Conservation (phyloP, 1,284 basidiomycete species). For the Ganoderma boninense region DNA sequence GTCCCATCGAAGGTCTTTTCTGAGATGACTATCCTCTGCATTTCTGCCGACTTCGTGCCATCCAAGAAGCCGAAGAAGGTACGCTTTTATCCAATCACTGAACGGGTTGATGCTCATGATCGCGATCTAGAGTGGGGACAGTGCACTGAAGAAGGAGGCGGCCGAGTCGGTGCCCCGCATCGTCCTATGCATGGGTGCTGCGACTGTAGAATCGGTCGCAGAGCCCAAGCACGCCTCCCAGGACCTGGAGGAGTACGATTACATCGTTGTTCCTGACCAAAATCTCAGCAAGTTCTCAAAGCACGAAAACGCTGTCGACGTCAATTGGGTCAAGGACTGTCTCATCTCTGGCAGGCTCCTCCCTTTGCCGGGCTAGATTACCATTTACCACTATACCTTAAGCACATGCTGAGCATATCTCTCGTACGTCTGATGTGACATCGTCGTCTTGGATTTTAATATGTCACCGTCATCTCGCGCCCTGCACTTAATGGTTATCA, state of each 20-base stretch:
- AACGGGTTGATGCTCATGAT: neutral
- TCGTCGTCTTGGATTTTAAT: constrained; percentile 9
- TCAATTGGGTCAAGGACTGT: constrained; percentile 86
- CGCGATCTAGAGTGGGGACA: constrained; percentile 17
- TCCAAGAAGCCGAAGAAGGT: constrained; percentile 44
- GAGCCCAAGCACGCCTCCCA: constrained; percentile 47
- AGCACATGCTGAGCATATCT: neutral
- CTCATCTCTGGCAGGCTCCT: constrained; percentile 67
- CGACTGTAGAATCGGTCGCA: constrained; percentile 64
- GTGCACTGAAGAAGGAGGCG: constrained; percentile 39
- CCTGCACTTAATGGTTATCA: constrained; percentile 22
- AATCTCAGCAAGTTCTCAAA: constrained; percentile 38
- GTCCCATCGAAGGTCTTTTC: constrained; percentile 66
- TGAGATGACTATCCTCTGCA: constrained; percentile 60
- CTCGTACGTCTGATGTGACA: constrained; percentile 3
- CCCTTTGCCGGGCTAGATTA: constrained; percentile 33
- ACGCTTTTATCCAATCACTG: constrained; percentile 36
- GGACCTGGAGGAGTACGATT: constrained; percentile 58
- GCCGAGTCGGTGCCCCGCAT: constrained; percentile 57
- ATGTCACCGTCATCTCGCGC: constrained; percentile 10
- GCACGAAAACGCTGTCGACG: constrained; percentile 52
- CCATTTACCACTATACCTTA: neutral
- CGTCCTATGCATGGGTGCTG: constrained; percentile 78
- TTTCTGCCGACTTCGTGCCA: constrained; percentile 65
- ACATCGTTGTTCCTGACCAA: constrained; percentile 69